These are phyloP conservation scores for Exophiala mesophila DNA, from an alignment of 2,329 filamentous ascomycete species.

Conservation along the genomic window DNA sequence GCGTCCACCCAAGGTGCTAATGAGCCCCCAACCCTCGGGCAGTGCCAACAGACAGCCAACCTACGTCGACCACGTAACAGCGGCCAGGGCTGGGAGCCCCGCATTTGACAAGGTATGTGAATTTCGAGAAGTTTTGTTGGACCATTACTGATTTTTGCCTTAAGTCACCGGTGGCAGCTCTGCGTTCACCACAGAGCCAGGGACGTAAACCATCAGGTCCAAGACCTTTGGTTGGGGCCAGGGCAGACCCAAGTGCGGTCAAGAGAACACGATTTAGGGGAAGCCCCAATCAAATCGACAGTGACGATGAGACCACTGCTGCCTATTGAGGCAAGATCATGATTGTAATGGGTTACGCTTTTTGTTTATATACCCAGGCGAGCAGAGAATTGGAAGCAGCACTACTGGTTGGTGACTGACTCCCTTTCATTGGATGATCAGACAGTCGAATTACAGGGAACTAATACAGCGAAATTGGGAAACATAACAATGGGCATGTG, in stretches of 20 bases:
- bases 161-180: constrained; percentile 25
- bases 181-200: constrained; percentile 31
- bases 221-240: constrained; percentile 41
- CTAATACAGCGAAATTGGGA: background rate
- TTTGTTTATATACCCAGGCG: background rate
- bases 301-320: constrained; percentile 18
- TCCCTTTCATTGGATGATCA: background rate
- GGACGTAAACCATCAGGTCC: constrained; percentile 45
- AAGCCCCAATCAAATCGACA: constrained; percentile 39
- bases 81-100: constrained; percentile 30
- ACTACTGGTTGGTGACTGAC: background rate
- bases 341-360: too few relatives aligned
- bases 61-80: constrained; percentile 39
- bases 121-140: background rate
- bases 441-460: background rate
- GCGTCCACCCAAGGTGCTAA: constrained; percentile 36
- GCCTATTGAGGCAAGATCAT: constrained; percentile 7
- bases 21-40: constrained; percentile 30
- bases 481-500: background rate
- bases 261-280: constrained; percentile 37
- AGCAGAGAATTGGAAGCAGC: background rate
- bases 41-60: constrained; percentile 28
- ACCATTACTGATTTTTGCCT: constrained; percentile 11
- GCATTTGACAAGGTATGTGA: constrained; percentile 29
- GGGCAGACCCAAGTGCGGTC: constrained; percentile 26